A percentile compares a stretch with the other conserved stretches of the same genome.
phyloP scores from a whole-genome alignment of 2,329 filamentous ascomycete genomes.

The Fusarium sp. region DNA sequence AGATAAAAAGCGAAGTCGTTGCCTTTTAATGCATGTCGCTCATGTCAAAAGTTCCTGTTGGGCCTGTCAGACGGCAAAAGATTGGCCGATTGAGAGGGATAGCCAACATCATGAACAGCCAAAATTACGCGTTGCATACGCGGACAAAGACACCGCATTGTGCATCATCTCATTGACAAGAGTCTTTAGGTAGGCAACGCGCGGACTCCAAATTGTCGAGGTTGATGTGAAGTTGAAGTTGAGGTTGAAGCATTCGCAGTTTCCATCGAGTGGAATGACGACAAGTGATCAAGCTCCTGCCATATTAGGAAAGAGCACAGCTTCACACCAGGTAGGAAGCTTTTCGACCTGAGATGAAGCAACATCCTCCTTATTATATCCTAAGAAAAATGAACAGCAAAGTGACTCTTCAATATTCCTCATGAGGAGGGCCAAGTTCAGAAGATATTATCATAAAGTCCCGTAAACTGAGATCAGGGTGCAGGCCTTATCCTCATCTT shows the following conservation, averaged over 20 bases:
- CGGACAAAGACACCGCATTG: background rate
- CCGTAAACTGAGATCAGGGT: background rate
- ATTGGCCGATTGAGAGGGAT: constrained; percentile 3
- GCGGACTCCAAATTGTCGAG: background rate
- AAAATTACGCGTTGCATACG: background rate
- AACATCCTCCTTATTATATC: too few species aligned
- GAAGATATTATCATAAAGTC: background rate
- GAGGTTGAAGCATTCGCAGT: background rate
- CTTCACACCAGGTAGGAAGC: background rate
- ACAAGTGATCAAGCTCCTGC: background rate
- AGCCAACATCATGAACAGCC: background rate
- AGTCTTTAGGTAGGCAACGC: background rate
- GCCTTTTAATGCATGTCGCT: background rate
- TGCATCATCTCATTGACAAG: background rate
- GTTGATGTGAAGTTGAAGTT: background rate
- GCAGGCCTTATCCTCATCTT: background rate
- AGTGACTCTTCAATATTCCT: background rate
- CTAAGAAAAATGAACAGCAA: too few species aligned
- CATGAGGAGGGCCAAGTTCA: background rate
- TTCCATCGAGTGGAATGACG: background rate
- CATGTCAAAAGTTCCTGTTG: background rate
- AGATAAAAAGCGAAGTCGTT: background rate
- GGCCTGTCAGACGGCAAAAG: constrained; percentile 10
- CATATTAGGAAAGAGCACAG: background rate
- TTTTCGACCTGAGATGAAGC: background rate